Conservation (phyloP, 2,329 filamentous ascomycete genomes). For the Cladophialophora psammophila region DNA sequence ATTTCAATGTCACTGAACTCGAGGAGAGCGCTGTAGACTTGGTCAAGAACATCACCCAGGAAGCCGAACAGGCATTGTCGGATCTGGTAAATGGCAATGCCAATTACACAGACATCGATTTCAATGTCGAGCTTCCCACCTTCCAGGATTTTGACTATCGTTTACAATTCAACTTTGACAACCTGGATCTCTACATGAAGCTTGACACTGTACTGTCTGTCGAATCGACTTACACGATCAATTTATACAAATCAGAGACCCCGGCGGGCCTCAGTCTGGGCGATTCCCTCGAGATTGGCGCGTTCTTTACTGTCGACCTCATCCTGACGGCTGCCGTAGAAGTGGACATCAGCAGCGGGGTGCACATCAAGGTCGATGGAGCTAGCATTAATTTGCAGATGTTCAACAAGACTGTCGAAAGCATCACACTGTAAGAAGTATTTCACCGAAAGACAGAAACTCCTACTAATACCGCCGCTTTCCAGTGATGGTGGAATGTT, state of each 20-base stretch:
- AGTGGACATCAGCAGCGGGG: conserved; percentile 5
- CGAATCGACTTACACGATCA: conserved; percentile 7
- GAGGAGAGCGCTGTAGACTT: neutral
- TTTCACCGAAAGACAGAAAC: neutral
- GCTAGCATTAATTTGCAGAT: neutral
- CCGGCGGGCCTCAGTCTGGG: neutral
- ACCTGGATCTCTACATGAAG: conserved; percentile 14
- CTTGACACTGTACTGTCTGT: conserved; percentile 1
- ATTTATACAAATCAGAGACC: conserved; percentile 10
- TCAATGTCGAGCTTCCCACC: conserved; percentile 8
- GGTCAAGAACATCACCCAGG: conserved; percentile 7
- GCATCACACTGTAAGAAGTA: conserved; percentile 7
- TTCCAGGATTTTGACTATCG: neutral
- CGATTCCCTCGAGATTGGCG: neutral
- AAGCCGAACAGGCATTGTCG: neutral
- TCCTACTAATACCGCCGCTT: neutral
- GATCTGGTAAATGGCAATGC: neutral
- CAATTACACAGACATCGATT: conserved; percentile 3
- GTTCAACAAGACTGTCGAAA: neutral
- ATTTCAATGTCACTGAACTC: conserved; percentile 4
- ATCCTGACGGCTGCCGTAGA: neutral
- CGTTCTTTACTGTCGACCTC: conserved; percentile 8
- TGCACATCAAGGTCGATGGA: conserved; percentile 12
- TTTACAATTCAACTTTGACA: conserved; percentile 1
- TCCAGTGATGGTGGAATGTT: conserved; percentile 6